These are phyloP conservation scores for Fusarium sororula DNA, from an alignment of 2,329 filamentous ascomycete species.

Conservation along the genomic window DNA sequence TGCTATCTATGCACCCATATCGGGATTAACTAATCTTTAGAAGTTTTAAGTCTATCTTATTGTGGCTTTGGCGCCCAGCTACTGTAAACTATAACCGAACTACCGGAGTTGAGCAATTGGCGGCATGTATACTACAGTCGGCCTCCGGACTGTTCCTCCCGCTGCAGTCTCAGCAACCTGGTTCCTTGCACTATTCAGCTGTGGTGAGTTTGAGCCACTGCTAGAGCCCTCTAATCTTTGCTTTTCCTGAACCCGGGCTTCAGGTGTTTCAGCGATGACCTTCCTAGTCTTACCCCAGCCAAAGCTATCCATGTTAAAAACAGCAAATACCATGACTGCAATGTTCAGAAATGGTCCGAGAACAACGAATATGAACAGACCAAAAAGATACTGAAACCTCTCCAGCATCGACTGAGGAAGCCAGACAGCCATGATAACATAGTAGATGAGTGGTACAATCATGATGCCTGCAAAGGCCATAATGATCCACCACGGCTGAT, in stretches of 20 bases:
- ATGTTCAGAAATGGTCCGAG: slow-evolving; percentile 40
- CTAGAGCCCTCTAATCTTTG: not conserved
- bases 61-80: not conserved
- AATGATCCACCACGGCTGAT: slow-evolving; percentile 40
- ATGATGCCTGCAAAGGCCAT: slow-evolving; percentile 40
- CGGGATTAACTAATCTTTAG: not conserved
- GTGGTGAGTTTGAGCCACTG: not conserved
- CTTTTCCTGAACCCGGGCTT: slow-evolving; percentile 11
- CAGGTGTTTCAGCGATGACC: slow-evolving; percentile 18
- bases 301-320: slow-evolving; percentile 42
- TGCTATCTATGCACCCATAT: not conserved
- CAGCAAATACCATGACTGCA: slow-evolving; percentile 40
- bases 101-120: not conserved
- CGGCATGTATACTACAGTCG: slow-evolving; percentile 15
- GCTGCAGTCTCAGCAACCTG: not conserved
- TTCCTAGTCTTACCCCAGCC: slow-evolving; percentile 42
- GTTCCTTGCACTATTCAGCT: not conserved
- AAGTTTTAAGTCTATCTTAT: not conserved
- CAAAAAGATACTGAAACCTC: slow-evolving; percentile 30
- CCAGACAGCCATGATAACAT: slow-evolving; percentile 37
- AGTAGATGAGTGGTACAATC: slow-evolving; percentile 39
- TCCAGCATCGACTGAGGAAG: slow-evolving; percentile 38
- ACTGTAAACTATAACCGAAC: not conserved
- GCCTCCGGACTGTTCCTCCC: not conserved
- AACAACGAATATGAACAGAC: slow-evolving; percentile 35